Conservation (phyloP, 2,329 filamentous ascomycete species). For the Fusarium concolor region DNA sequence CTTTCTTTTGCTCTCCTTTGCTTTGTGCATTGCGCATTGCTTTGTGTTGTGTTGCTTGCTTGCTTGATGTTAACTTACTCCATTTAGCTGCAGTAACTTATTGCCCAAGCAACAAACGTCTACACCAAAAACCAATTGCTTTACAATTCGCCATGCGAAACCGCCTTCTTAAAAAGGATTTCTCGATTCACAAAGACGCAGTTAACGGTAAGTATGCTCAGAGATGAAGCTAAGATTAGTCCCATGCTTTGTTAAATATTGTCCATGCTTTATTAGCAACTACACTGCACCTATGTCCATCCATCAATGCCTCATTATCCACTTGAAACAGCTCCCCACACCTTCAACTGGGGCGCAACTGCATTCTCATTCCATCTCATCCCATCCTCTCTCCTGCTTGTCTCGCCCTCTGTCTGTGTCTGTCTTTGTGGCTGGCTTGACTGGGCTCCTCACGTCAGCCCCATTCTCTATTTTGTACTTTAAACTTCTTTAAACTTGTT, state of each 20-base stretch:
- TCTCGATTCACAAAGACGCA: constrained; percentile 52
- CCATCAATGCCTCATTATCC: constrained; percentile 28
- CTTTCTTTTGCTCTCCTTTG: background rate
- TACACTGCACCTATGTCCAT: background rate
- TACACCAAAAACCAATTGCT: background rate
- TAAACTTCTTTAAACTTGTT: background rate
- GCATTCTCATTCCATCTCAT: constrained; percentile 29
- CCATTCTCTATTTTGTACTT: constrained; percentile 7
- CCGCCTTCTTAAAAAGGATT: constrained; percentile 50
- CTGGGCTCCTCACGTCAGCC: constrained; percentile 34
- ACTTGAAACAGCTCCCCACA: constrained; percentile 45
- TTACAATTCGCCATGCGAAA: constrained; percentile 46
- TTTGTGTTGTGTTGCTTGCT: background rate
- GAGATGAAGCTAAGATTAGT: background rate
- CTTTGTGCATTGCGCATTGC: background rate
- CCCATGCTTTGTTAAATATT: background rate
- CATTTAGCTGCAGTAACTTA: constrained; percentile 1
- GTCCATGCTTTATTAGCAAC: constrained; percentile 23
- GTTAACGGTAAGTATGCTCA: constrained; percentile 38
- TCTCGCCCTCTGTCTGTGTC: background rate
- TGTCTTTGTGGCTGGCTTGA: background rate
- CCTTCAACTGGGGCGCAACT: constrained; percentile 33
- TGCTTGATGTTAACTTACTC: background rate
- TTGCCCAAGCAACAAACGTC: constrained; percentile 28
- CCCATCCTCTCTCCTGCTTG: constrained; percentile 11